Evolutionary conservation across 2,329 filamentous ascomycete species (phyloP), one percentile per base, ranked within the genome.

Genomic region (Apiospora rasikravindrae): DNA sequence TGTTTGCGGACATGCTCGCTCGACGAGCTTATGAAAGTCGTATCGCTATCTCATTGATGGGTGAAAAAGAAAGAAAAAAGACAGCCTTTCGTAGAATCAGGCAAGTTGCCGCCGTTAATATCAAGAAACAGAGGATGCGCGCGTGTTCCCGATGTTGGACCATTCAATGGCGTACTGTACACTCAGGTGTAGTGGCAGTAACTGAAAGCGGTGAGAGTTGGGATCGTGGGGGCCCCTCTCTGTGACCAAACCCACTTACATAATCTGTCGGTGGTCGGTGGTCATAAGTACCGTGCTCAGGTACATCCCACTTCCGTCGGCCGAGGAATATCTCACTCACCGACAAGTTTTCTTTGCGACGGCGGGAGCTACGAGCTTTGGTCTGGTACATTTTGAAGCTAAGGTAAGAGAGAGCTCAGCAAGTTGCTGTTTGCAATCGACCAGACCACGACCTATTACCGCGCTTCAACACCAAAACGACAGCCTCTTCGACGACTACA

Each of bases 1-100:
- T 90, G 80, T 83, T 90, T 74, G 88, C 85, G 73, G 89, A 87
- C 88, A 90, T 90, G 77, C 74, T 81, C 78, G 77, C 71, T 72
- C 75, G 70, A 73, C 77, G 78, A 80, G 79, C 78, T 76, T 51
- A 71, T 72, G 42, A 16, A 26, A 49, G 22, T 19, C 66, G 53
- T 45, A 68, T 70, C 70, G 64, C 77, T 69, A 78, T 75, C 69
- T 77, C 78, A 79, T 80, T 69, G 75, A 64, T 64, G 33, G 7
- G 22, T 37, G 13, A 64, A 64, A 40, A 10, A 77, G 71, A 72
- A 69, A 33, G 69, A 29, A n/a, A 4, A 29, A n/a, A 4, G 5
- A 70, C 6, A 61, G 57, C 67, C 45, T 47, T 57, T 73, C 37
- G 44, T 42, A 53, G 45, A 51, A 71, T 67, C 24, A n/a, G 24